Percentiles rank a stretch among this genome's conserved stretches.
These are phyloP conservation scores for Gossypium mustelinum DNA, from an alignment of 345 rosid genomes.

Conservation along the genomic window DNA sequence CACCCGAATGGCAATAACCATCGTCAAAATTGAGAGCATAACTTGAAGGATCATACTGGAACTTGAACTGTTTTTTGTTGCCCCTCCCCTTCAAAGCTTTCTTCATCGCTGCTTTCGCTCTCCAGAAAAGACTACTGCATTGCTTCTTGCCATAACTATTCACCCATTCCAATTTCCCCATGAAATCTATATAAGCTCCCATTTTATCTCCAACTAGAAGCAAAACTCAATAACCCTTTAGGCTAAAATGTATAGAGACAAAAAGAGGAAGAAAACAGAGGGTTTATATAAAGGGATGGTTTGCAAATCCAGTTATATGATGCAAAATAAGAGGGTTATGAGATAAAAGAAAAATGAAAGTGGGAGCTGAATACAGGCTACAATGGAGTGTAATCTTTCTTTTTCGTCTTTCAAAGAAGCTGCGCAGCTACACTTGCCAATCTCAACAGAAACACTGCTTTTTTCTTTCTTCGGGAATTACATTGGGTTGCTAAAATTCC, in stretches of 20 bases:
- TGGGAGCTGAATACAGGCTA: neutral
- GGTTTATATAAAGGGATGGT: neutral
- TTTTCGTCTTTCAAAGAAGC: conserved; percentile 29
- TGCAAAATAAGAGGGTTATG: too few species aligned
- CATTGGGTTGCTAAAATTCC: conserved; percentile 68
- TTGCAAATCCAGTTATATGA: too few species aligned
- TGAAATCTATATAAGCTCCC: conserved; percentile 18
- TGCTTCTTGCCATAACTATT: conserved; percentile 39
- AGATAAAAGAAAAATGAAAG: neutral
- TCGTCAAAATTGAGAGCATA: conserved; percentile 84
- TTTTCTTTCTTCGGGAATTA: conserved; percentile 13
- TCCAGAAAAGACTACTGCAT: conserved; percentile 48
- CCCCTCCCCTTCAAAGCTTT: conserved; percentile 35
- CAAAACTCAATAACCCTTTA: neutral
- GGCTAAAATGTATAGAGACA: neutral
- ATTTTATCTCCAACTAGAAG: neutral
- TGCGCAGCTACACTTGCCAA: conserved; percentile 23
- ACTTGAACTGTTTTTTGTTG: conserved; percentile 36
- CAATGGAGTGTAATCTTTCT: conserved; percentile 1
- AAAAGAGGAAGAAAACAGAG: neutral
- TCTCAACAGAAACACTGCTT: conserved; percentile 18
- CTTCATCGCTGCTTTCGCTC: conserved; percentile 47
- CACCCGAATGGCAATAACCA: conserved; percentile 31
- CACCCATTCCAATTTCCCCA: conserved; percentile 30
- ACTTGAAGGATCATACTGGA: conserved; percentile 94